Evolutionary conservation across 306 rosid species (phyloP).

Genomic region (Fagus sylvatica): DNA sequence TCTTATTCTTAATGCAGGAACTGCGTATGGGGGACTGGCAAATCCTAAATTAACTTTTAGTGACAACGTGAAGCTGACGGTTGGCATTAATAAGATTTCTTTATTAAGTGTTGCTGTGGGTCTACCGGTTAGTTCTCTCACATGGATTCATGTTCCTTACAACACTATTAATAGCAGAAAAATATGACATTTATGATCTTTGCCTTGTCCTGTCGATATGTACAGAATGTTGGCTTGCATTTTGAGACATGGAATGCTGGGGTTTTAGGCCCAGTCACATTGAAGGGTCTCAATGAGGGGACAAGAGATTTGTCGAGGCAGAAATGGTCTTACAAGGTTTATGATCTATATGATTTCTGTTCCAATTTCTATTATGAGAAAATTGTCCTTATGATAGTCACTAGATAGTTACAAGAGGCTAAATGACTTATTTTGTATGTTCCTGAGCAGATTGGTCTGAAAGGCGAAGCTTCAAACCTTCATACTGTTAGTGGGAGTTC

Average conservation of each 20-base stretch:
- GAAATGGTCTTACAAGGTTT: constrained; percentile 95
- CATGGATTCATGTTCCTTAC: constrained; percentile 9
- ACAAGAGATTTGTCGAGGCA: constrained; percentile 79
- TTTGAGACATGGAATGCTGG: constrained; percentile 95
- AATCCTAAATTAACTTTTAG: constrained; percentile 69
- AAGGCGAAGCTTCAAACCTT: constrained; percentile 75
- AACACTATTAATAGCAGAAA: not conserved
- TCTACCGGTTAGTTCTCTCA: constrained; percentile 68
- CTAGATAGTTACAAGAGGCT: not conserved
- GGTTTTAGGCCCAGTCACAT: constrained; percentile 84
- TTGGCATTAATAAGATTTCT: constrained; percentile 89
- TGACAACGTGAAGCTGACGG: constrained; percentile 52
- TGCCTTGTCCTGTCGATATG: constrained; percentile 16
- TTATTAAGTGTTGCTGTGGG: constrained; percentile 83
- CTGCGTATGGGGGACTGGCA: constrained; percentile 57
- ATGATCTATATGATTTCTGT: not conserved
- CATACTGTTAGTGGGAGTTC: constrained; percentile 73
- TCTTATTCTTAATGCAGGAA: constrained; percentile 51
- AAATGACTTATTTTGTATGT: constrained; percentile 18
- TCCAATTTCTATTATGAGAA: not conserved
- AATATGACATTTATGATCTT: constrained; percentile 3
- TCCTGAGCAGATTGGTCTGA: constrained; percentile 69
- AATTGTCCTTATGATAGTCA: not conserved
- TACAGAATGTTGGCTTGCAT: constrained; percentile 80
- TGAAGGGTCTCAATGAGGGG: constrained; percentile 78